These are phyloP conservation scores for Colletotrichum caudatum DNA, from an alignment of 2,329 filamentous ascomycete species.

Conservation along the genomic window DNA sequence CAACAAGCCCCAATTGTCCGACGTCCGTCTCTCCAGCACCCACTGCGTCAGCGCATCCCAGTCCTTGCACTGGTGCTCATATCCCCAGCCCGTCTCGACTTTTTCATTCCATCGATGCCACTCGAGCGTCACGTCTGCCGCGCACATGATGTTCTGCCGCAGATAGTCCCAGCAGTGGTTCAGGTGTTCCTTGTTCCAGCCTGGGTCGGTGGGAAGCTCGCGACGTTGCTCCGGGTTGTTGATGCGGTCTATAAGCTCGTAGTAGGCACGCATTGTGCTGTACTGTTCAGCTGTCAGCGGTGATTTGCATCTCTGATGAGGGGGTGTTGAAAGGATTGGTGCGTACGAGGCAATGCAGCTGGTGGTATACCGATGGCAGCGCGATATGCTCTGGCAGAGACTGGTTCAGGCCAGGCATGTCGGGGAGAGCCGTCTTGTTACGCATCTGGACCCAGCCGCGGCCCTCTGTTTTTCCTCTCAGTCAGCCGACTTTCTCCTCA, in stretches of 20 bases:
- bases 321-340: no score
- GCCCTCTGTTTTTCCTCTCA: no score
- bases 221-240: not conserved
- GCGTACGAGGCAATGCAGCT: conserved; percentile 42
- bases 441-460: no score
- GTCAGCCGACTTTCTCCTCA: no score
- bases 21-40: no score
- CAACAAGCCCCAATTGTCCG: no score
- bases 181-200: conserved; percentile 47
- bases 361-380: conserved; percentile 34
- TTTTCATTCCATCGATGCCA: conserved; percentile 1
- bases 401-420: no score
- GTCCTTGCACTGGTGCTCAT: conserved; percentile 45
- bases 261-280: not conserved
- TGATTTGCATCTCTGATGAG: no score
- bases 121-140: conserved; percentile 44
- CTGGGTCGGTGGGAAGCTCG: conserved; percentile 13
- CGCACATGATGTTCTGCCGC: conserved; percentile 56
- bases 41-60: conserved; percentile 37
- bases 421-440: no score
- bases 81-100: conserved; percentile 38
- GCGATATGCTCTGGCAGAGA: not conserved
- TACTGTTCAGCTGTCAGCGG: not conserved
- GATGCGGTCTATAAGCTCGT: conserved; percentile 13
- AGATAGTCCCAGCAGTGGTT: conserved; percentile 58